A percentile compares a stretch with the other conserved stretches of the same genome.
Conservation (phyloP, 495 filamentous ascomycete species). For the Hypoxylon lienhwacheense region DNA sequence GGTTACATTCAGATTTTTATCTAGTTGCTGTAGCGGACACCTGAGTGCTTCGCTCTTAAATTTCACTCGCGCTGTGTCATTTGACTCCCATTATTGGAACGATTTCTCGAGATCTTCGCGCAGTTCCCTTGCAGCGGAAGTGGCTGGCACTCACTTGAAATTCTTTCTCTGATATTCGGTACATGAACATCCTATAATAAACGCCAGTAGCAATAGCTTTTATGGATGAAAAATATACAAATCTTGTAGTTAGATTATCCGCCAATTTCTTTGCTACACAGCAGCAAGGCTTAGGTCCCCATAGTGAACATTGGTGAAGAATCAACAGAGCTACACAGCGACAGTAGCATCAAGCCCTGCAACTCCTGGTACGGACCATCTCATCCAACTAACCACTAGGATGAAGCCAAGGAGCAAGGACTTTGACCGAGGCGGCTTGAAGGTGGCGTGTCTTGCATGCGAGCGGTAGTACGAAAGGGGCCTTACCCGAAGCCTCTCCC, state of each 20-base stretch:
- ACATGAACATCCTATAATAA: no score
- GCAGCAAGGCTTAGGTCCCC: constrained; percentile 18
- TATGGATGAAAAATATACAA: background rate
- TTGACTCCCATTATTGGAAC: background rate
- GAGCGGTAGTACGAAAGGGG: constrained; percentile 26
- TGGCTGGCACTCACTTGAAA: no score
- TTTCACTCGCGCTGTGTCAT: constrained; percentile 1
- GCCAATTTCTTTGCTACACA: constrained; percentile 7
- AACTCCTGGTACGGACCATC: constrained; percentile 22
- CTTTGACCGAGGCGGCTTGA: constrained; percentile 29
- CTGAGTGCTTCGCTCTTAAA: constrained; percentile 7
- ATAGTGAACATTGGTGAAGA: constrained; percentile 7
- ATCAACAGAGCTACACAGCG: constrained; percentile 11
- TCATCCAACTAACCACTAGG: constrained; percentile 18
- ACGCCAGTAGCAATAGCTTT: background rate
- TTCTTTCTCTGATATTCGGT: no score
- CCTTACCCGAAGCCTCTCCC: constrained; percentile 32
- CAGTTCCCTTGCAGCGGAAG: no score
- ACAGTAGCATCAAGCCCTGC: constrained; percentile 24
- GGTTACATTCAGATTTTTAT: constrained; percentile 34
- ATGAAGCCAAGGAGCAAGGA: constrained; percentile 11
- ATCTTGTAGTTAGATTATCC: background rate
- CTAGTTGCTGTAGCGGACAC: constrained; percentile 15
- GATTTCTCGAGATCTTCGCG: no score
- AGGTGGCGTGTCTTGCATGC: constrained; percentile 33